Evolutionary conservation across 192 early-diverging fungal species (phyloP).

Genomic region (Diversispora eburnea): DNA sequence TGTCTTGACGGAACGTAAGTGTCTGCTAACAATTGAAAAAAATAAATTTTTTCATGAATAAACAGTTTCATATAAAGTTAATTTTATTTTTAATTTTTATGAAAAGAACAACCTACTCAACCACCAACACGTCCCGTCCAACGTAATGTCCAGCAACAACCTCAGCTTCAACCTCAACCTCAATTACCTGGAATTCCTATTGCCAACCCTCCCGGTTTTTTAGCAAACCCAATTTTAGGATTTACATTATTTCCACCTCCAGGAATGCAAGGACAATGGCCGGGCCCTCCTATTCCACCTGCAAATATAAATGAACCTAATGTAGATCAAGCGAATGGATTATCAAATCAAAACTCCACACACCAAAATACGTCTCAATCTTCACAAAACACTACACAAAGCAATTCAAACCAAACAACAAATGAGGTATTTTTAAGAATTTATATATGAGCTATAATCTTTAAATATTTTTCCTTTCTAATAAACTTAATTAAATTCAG

Average conservation of each 20-base stretch:
- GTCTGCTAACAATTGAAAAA: not conserved
- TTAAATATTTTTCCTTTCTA: not conserved
- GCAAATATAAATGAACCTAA: conserved; percentile 12
- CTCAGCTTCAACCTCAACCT: conserved; percentile 20
- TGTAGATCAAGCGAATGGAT: conserved; percentile 3
- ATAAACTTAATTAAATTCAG: not conserved
- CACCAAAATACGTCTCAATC: conserved; percentile 5
- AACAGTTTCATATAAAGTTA: not conserved
- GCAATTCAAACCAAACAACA: not conserved
- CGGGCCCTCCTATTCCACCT: conserved; percentile 1
- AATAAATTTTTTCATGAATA: not conserved
- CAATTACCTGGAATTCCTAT: conserved; percentile 15
- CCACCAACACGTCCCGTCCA: conserved; percentile 18
- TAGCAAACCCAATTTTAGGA: conserved; percentile 10
- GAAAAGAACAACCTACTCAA: conserved; percentile 4
- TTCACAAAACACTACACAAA: not conserved
- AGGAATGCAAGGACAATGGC: conserved; percentile 15
- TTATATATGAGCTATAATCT: not conserved
- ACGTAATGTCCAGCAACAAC: conserved; percentile 2
- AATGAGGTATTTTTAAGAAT: not conserved
- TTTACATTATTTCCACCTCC: conserved; percentile 17
- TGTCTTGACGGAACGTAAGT: conserved; percentile 35
- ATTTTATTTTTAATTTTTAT: not conserved
- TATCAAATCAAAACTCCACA: not conserved
- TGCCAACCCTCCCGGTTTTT: not conserved